Conservation (phyloP, 2,329 filamentous ascomycete species). For the Fusarium circinatum region DNA sequence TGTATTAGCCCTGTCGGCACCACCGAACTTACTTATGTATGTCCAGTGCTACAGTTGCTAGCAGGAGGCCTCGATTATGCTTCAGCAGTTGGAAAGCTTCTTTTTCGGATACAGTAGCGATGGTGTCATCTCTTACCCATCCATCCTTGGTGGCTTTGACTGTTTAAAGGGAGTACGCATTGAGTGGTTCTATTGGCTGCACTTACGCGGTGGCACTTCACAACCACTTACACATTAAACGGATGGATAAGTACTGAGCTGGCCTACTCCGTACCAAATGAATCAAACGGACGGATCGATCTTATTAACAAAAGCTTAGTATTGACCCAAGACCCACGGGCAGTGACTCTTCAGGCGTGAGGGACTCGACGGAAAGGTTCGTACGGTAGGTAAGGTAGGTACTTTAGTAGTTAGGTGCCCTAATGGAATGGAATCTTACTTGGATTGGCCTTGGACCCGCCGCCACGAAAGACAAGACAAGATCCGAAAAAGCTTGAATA, state of each 20-base stretch:
- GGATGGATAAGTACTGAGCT: neutral
- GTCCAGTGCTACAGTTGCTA: neutral
- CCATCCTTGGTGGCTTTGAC: neutral
- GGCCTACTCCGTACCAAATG: no score
- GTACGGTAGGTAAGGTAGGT: neutral
- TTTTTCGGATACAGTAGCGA: neutral
- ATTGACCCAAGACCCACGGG: slow-evolving; percentile 3
- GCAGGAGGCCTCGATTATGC: neutral
- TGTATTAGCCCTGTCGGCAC: neutral
- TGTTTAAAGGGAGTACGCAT: neutral
- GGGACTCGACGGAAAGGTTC: neutral
- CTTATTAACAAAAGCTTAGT: neutral
- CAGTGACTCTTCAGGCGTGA: slow-evolving; percentile 18
- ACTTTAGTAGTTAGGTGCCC: neutral
- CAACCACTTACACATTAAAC: neutral
- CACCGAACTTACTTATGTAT: slow-evolving; percentile 2
- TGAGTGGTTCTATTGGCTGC: neutral
- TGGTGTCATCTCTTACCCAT: neutral
- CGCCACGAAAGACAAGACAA: neutral
- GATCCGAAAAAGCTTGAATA: slow-evolving; percentile 22
- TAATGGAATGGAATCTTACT: neutral
- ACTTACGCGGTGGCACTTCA: neutral
- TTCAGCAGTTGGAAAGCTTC: neutral
- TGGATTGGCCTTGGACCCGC: slow-evolving; percentile 5
- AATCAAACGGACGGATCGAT: neutral